These are phyloP conservation scores for Botrytis fragariae DNA, from an alignment of 2,329 filamentous ascomycete species.

Conservation along the genomic window DNA sequence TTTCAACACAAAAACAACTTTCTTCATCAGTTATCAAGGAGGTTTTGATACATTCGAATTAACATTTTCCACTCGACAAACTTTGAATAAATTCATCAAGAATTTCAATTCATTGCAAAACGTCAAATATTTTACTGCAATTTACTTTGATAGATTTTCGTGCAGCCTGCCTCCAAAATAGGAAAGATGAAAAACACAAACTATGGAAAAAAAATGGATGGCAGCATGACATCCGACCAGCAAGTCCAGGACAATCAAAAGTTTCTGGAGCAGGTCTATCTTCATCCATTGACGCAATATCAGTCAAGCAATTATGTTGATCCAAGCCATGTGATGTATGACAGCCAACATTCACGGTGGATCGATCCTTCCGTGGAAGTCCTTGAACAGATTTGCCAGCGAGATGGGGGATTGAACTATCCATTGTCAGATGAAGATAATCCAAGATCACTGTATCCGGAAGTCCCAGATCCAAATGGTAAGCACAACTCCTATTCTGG, in stretches of 20 bases:
- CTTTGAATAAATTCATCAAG: too few relatives aligned
- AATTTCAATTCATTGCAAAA: neutral
- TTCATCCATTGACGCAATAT: neutral
- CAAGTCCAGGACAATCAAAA: neutral
- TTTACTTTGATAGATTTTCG: neutral
- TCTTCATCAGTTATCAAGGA: neutral
- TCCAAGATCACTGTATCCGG: neutral
- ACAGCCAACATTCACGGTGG: neutral
- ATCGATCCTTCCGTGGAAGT: neutral
- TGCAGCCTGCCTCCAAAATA: rapidly evolving
- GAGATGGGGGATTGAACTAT: neutral
- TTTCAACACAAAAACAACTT: too few relatives aligned
- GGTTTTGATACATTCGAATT: neutral
- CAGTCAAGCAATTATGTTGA: neutral
- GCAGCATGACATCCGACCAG: neutral
- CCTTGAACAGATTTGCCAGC: neutral
- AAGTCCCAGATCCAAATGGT: neutral
- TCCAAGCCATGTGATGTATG: neutral
- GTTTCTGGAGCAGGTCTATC: neutral
- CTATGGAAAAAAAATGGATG: neutral
- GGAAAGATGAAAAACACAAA: neutral
- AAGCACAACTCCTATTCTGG: neutral
- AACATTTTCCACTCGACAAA: too few relatives aligned
- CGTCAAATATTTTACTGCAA: neutral
- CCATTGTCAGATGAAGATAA: neutral